Base-by-base conservation (phyloP, 2,329 filamentous ascomycete genomes). In the Pseudofabraea citricarpa region DNA sequence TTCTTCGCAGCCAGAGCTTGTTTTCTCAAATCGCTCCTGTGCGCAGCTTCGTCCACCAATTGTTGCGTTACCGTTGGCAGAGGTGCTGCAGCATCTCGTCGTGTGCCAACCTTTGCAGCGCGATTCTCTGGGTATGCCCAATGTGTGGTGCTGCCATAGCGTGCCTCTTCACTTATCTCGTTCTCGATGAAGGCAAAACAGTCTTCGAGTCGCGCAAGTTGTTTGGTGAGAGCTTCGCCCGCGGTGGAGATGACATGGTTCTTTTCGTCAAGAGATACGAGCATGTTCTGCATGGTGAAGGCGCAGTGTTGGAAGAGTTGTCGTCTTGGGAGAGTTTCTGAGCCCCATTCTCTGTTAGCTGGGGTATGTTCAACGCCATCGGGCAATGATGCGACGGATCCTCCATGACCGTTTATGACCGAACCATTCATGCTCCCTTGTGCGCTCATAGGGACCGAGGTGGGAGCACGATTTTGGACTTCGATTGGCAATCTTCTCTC, bases 71-170 rank as follows among this genome's bases (percentile, higher is more conserved):
- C 86, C 18, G 88, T 74, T 4, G 74, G 71, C 36, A 80, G 56
- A 49, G 73, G 81, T 18, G 85, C 78, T 9, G 85, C 86, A 18
- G 85, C 86, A 59, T 95, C 90, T 51, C 88, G 80, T 47, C 89
- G 77, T 37, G 85, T 83, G 23, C 82, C 81, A 35, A 81, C 75
- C 56, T 75, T 76, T 24, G 70, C 70, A 24, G 81, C 76, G 52
- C 91, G 85, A 59, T 88, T 89, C 56, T 91, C 87, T 16, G 87
- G 86, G 63, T 97, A 97, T 38, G 91, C 93, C 93, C 93, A 98
- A 64, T 98, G 93, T 41, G 81, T 87, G 46, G 82, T 77, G 66
- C 90, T 97, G 40, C 94, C 93, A 69, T 90, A 84, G 65, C 94
- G 88, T 43, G 93, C 89, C 66, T 97, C 90, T 49, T 96, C 90